Evolutionary conservation across 768 basidiomycete species (phyloP), one percentile per base, ranked within the genome.

Genomic region (Russula griseocarnosa): DNA sequence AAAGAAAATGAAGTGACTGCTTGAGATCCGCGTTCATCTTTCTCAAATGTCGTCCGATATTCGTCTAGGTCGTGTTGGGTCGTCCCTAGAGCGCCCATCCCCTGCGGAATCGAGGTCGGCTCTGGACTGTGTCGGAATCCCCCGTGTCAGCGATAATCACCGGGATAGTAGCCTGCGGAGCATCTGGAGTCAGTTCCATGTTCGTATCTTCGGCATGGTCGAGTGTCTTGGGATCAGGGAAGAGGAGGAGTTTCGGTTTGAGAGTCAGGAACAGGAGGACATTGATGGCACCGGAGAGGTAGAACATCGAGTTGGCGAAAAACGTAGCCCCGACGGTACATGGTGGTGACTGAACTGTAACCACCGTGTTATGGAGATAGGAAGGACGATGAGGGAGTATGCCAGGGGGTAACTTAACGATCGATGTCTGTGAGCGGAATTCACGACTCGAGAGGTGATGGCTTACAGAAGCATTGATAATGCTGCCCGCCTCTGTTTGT

Each of bases 291-390:
- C 80, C 79, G 50, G 76, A 78, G 11, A 57, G 58, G 7, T 2
- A 30, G 30, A 74, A 79, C 16, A 77, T 58, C 7, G 71, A 58
- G 20, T 70, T 61, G 32, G 71, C 75, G 36, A 70, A 68, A 47
- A 79, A 73, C 13, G 71, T 76, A 34, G 74, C 74, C 13, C 73
- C 72, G 75, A 69, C 1, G 74, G 63, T 40, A 75, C 67, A 0
- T 47, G 3, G 11, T 57, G 58, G 14, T 24, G 46, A 26, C 61
- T 36, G 62, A 78, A 78, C 6, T 66, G 66, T 26, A 72, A 72
- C 77, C 79, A 79, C 38, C 79, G 77, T 14, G 75, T 71, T 52
- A 79, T 64, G 61, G 77, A 76, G 20, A 79, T 64, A 0, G 80
- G 79, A 3, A 80, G 71, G 57, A 79, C 69, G 30, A 76, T 62